phyloP scores from a whole-genome alignment of 2,329 filamentous ascomycete genomes.

The Ophiocordyceps camponoti-floridani region DNA sequence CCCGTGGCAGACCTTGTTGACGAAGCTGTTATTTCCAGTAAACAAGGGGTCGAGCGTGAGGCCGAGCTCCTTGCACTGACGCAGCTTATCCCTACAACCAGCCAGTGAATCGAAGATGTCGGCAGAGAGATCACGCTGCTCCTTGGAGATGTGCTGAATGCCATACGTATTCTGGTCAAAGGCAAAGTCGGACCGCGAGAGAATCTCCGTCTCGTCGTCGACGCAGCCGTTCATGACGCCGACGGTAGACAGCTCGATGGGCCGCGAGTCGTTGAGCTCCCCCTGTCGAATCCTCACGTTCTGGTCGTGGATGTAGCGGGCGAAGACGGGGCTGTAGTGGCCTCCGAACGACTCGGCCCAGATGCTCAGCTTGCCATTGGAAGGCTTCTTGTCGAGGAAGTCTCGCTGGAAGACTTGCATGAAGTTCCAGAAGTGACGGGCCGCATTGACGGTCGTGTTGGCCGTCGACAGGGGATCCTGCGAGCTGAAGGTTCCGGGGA shows the following conservation, averaged over 20 bases:
- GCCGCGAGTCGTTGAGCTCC: constrained; percentile 11
- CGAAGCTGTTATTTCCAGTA: neutral
- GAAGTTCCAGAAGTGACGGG: constrained; percentile 29
- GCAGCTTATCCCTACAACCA: constrained; percentile 37
- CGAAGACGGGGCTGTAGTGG: constrained; percentile 49
- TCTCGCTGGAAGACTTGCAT: neutral
- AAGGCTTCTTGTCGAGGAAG: constrained; percentile 34
- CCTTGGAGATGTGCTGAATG: constrained; percentile 35
- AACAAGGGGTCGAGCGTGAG: neutral
- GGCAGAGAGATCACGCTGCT: constrained; percentile 10
- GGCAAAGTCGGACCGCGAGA: constrained; percentile 36
- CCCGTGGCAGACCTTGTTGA: neutral
- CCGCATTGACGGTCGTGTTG: constrained; percentile 36
- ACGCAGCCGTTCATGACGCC: constrained; percentile 56
- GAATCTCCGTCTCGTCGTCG: constrained; percentile 41
- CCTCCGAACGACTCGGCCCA: constrained; percentile 55
- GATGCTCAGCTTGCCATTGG: constrained; percentile 38
- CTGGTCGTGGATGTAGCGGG: constrained; percentile 39
- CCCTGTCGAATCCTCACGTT: constrained; percentile 29
- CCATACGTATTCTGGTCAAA: constrained; percentile 42
- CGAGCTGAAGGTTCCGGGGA: constrained; percentile 15
- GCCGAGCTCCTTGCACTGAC: constrained; percentile 30
- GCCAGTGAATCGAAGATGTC: constrained; percentile 12
- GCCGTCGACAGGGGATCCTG: constrained; percentile 11
- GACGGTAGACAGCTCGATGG: constrained; percentile 34